Evolutionary conservation across 345 rosid species (phyloP).

Genomic region (Rubroshorea leprosula): DNA sequence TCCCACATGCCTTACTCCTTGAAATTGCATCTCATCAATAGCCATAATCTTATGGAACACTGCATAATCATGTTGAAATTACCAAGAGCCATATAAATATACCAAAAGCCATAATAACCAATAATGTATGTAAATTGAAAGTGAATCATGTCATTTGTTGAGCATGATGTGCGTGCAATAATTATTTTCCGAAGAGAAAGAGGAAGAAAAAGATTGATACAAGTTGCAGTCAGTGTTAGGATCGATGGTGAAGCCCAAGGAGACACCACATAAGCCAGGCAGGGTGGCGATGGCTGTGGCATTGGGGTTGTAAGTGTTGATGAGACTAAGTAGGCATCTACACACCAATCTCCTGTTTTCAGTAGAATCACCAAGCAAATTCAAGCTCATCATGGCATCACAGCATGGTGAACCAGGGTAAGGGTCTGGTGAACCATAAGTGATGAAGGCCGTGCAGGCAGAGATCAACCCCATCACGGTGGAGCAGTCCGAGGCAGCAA

Average conservation of each 20-base stretch:
- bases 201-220: slow-evolving; percentile 21
- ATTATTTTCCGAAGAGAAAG: background rate
- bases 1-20: background rate
- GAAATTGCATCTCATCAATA: background rate
- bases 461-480: slow-evolving; percentile 45
- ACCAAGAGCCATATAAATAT: too few relatives aligned
- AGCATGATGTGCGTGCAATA: background rate
- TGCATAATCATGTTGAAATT: background rate
- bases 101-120: too few relatives aligned
- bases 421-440: slow-evolving; percentile 50
- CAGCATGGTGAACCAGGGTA: slow-evolving; percentile 51
- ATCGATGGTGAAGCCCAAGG: slow-evolving; percentile 56
- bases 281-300: slow-evolving; percentile 66
- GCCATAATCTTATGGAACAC: background rate
- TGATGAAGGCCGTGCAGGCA: slow-evolving; percentile 44
- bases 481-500: slow-evolving; percentile 36
- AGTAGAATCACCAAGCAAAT: slow-evolving; percentile 28
- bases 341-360: slow-evolving; percentile 34
- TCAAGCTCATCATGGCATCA: slow-evolving; percentile 36
- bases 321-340: slow-evolving; percentile 43
- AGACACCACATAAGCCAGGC: slow-evolving; percentile 71
- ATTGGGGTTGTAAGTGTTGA: slow-evolving; percentile 36
- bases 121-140: too few relatives aligned
- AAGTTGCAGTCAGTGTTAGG: slow-evolving; percentile 62
- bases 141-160: too few relatives aligned